Evolutionary conservation across 495 filamentous ascomycete species (phyloP).

Genomic region (Penicillium nucicola): DNA sequence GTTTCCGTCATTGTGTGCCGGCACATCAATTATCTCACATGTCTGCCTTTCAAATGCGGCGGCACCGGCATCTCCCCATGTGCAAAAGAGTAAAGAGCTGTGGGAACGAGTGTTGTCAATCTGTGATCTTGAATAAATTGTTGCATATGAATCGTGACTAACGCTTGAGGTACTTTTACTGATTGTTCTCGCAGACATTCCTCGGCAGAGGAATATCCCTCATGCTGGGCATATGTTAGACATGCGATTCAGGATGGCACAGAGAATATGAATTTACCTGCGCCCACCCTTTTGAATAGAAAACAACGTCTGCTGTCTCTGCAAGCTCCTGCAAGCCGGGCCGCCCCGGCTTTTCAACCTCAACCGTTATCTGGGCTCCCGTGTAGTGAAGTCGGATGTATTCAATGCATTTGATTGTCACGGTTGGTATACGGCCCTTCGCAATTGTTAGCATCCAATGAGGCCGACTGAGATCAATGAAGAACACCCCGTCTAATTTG

Average conservation of each 20-base stretch:
- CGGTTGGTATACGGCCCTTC: conserved; percentile 64
- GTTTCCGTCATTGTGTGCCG: conserved; percentile 38
- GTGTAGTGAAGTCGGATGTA: conserved; percentile 51
- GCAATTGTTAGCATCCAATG: conserved; percentile 5
- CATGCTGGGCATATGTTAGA: conserved; percentile 26
- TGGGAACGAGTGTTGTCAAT: not conserved
- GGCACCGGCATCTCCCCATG: conserved; percentile 65
- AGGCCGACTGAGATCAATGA: not conserved
- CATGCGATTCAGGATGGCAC: not conserved
- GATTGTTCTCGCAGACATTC: conserved; percentile 50
- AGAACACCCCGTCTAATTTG: not conserved
- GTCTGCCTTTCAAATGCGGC: conserved; percentile 40
- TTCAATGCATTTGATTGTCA: conserved; percentile 58
- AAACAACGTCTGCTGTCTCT: conserved; percentile 61
- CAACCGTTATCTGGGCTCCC: conserved; percentile 57
- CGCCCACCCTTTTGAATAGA: conserved; percentile 70
- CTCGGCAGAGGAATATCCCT: conserved; percentile 47
- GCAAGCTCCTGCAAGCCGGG: conserved; percentile 59
- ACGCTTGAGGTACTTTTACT: conserved; percentile 41
- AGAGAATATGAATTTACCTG: conserved; percentile 40
- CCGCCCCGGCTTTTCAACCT: conserved; percentile 66
- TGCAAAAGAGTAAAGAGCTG: conserved; percentile 61
- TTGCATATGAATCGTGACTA: not conserved
- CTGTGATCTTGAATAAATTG: not conserved
- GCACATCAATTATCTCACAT: conserved; percentile 37